Conservation (phyloP, 306 rosid species). For the Lagenaria siceraria region DNA sequence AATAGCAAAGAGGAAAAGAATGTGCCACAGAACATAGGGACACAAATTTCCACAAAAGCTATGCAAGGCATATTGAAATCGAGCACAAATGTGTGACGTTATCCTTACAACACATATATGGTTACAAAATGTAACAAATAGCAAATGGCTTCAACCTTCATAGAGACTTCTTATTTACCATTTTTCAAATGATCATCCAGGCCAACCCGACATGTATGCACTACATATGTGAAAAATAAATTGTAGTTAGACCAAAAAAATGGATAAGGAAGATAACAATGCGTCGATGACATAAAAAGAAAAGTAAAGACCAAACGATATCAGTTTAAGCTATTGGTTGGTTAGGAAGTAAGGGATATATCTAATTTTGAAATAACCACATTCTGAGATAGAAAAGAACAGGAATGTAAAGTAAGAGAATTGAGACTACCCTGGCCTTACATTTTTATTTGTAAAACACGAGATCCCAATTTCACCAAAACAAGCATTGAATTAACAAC, state of each 20-base stretch:
- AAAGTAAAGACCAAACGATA: background rate
- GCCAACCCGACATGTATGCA: constrained; percentile 50
- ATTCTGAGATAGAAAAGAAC: background rate
- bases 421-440: background rate
- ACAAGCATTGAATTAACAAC: background rate
- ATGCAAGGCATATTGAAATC: background rate
- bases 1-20: background rate
- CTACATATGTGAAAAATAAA: constrained; percentile 25
- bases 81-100: background rate
- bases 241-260: constrained; percentile 6
- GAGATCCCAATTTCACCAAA: background rate
- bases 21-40: background rate
- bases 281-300: background rate
- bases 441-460: background rate
- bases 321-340: background rate
- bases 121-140: background rate
- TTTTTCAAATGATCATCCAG: constrained; percentile 35
- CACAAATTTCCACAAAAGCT: background rate
- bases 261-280: background rate
- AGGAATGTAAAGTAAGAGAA: background rate
- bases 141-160: background rate
- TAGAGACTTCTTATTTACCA: constrained; percentile 23
- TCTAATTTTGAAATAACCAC: no score
- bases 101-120: no score
- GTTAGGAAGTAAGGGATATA: no score